Base-by-base conservation (phyloP, 306 rosid species). In the Pterocarpus macrocarpus region DNA sequence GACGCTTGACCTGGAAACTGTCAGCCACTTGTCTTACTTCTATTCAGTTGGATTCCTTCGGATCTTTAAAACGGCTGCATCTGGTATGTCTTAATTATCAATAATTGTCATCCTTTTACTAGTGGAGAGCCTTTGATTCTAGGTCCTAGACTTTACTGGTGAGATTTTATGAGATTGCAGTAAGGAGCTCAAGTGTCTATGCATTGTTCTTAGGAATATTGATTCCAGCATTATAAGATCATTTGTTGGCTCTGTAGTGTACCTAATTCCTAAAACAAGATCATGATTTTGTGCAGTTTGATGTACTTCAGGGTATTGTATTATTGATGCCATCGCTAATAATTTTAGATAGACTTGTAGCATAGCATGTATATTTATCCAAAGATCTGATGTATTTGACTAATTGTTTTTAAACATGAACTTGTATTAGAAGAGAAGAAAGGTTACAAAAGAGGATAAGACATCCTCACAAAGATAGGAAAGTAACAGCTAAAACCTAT, bases 201-300 rank as follows among this genome's bases (percentile, higher is more conserved):
- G 71, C 56, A 5, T 35, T 47, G 41, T 32, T 34, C 17, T 17
- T 17, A 34, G 10, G 34, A 50, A 30, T 12, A 12, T 15, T 50
- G 16, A 2, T 34, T 52, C 35, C 9, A 5, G 52, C 0, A 2
- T 35, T 8, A 6, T 56, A 14, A 43, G 75, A 50, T 49, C 17
- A 44, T n/a, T 8, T 49, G 0, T 41, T 33, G 69, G 36, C 56
- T 69, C 38, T 44, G 38, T 15, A 58, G 45, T 15, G 17, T 58
- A 70, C 28, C 44, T 47, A 45, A 45, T 79, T 44, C 38, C 62
- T 43, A 13, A 36, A 28, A 56, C 16, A 41, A 39, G 56, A 38
- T 14, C 11, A 8, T 5, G 5, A 13, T 67, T 65, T 53, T 78
- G 35, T 50, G 67, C 43, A 52, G 81, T 58, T 65, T 78, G 76